These are phyloP conservation scores for Spatholobus suberectus DNA, from an alignment of 306 rosid genomes.

Conservation along the genomic window DNA sequence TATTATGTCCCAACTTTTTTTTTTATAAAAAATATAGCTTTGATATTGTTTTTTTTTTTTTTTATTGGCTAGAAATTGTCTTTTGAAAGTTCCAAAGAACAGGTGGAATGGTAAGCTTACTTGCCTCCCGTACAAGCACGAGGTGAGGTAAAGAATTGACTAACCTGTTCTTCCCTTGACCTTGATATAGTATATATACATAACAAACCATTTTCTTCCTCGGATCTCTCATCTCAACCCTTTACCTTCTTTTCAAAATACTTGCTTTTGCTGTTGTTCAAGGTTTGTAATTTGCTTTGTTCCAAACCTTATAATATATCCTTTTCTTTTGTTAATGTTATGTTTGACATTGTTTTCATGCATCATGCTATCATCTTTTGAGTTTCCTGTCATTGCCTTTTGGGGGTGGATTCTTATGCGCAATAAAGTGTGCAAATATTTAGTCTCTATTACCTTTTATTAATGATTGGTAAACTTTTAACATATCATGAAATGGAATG, in stretches of 20 bases:
- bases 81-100: constrained; percentile 38
- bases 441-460: background rate
- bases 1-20: too few species aligned
- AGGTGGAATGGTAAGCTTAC: constrained; percentile 50
- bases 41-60: background rate
- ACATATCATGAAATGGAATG: background rate
- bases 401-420: constrained; percentile 4
- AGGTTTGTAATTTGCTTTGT: constrained; percentile 44
- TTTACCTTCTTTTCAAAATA: background rate
- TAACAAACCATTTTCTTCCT: background rate
- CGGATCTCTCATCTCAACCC: constrained; percentile 17
- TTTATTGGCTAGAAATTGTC: background rate
- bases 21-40: background rate
- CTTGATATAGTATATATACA: constrained; percentile 29
- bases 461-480: background rate
- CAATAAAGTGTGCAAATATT: background rate
- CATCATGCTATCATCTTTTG: constrained; percentile 29
- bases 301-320: background rate
- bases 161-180: constrained; percentile 15
- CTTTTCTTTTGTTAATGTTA: background rate
- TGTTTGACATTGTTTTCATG: constrained; percentile 23
- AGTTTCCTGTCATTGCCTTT: constrained; percentile 1
- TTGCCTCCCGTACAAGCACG: constrained; percentile 41
- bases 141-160: constrained; percentile 37
- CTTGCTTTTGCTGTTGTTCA: constrained; percentile 14